Evolutionary conservation across 1,284 basidiomycete species (phyloP).

Genomic region (Puccinia sorghi): DNA sequence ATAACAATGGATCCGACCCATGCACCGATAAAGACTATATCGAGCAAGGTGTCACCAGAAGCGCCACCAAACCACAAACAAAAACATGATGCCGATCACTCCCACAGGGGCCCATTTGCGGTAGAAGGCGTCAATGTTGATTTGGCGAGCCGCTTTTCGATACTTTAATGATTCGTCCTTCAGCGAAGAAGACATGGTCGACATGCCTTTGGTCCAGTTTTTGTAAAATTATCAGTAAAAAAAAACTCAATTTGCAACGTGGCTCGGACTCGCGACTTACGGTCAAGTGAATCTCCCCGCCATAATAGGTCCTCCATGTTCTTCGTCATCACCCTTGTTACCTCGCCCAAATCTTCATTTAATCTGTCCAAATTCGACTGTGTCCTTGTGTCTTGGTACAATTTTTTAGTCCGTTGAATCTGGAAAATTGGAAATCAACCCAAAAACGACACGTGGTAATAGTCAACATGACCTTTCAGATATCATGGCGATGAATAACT

Average conservation of each 20-base stretch:
- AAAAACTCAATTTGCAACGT: too few species aligned
- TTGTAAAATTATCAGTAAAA: too few species aligned
- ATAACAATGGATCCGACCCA: neutral
- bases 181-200: constrained; percentile 92
- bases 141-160: constrained; percentile 88
- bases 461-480: neutral
- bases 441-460: too few species aligned
- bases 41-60: constrained; percentile 62
- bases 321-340: constrained; percentile 99
- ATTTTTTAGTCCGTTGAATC: constrained; percentile 92
- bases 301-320: constrained; percentile 99
- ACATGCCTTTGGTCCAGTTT: constrained; percentile 66
- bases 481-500: too few species aligned
- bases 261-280: constrained; percentile 62
- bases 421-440: constrained; percentile 61
- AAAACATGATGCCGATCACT: constrained; percentile 73
- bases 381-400: constrained; percentile 90
- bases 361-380: constrained; percentile 75
- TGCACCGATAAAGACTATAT: too few species aligned
- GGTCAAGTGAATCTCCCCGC: constrained; percentile 93
- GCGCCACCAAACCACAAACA: constrained; percentile 88
- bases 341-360: constrained; percentile 95
- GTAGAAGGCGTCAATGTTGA: constrained; percentile 89
- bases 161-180: constrained; percentile 97
- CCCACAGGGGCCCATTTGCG: constrained; percentile 92